These are phyloP conservation scores for Lactifluus volemus DNA, from an alignment of 768 basidiomycete genomes.

Conservation along the genomic window DNA sequence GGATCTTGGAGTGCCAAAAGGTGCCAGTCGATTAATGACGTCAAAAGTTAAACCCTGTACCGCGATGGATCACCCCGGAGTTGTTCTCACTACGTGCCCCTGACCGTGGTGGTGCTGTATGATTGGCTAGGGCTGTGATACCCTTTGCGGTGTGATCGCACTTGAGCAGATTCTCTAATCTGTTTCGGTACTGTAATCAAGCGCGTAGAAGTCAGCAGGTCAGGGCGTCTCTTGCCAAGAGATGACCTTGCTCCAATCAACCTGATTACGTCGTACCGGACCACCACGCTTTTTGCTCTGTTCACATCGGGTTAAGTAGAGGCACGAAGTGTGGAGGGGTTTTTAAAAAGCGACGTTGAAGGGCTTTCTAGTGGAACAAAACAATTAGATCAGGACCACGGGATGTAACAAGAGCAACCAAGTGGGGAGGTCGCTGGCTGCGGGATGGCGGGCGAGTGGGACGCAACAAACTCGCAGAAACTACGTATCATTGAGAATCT, in stretches of 20 bases:
- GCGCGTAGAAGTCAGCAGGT: neutral
- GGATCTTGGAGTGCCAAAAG: no score
- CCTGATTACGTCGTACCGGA: neutral
- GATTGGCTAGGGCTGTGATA: no score
- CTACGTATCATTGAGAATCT: neutral
- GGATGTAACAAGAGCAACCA: no score
- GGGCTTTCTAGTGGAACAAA: neutral
- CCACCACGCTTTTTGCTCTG: neutral
- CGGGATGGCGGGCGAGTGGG: neutral
- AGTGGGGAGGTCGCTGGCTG: no score
- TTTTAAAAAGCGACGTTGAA: neutral
- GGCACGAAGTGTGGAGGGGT: neutral
- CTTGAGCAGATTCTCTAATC: no score
- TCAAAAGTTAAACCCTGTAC: neutral
- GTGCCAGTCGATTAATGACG: neutral
- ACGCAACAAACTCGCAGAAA: constrained; percentile 8
- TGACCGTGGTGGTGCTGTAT: no score
- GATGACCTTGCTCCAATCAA: neutral
- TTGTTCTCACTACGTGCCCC: no score
- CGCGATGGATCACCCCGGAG: no score
- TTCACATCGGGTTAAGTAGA: neutral
- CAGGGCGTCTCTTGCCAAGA: neutral
- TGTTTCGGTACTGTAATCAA: neutral
- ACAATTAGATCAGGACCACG: neutral
- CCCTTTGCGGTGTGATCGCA: no score